phyloP scores from a whole-genome alignment of 495 filamentous ascomycete species.

The Thermothielavioides terrestris region DNA sequence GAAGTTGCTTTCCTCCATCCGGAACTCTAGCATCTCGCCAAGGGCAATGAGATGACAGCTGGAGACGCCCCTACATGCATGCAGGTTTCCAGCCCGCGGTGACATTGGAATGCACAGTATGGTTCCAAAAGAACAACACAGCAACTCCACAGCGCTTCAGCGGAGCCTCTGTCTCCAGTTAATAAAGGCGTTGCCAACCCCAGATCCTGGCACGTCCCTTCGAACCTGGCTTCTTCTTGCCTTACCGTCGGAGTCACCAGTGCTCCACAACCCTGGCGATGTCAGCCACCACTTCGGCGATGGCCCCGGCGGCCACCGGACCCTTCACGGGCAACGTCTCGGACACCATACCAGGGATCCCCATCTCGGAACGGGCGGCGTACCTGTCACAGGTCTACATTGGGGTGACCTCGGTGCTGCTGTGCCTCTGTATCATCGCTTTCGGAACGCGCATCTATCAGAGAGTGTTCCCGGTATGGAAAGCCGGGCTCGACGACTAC shows the following conservation, averaged over 20 bases:
- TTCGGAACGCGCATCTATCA: slow-evolving; percentile 20
- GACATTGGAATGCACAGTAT: too few relatives aligned
- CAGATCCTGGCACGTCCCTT: neutral
- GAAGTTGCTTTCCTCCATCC: neutral
- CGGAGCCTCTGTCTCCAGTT: neutral
- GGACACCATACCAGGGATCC: neutral
- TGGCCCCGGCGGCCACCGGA: neutral
- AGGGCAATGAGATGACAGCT: neutral
- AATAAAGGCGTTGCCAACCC: neutral
- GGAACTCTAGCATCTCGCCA: neutral
- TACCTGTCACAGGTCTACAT: slow-evolving; percentile 15
- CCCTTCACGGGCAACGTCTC: neutral
- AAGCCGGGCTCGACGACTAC: slow-evolving; percentile 21
- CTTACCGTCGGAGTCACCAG: neutral
- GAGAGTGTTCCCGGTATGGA: slow-evolving; percentile 19
- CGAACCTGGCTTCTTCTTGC: neutral
- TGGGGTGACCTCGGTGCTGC: slow-evolving; percentile 10
- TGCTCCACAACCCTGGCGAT: neutral
- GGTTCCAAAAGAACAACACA: neutral
- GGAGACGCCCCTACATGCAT: neutral
- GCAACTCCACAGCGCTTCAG: neutral
- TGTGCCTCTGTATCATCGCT: slow-evolving; percentile 12
- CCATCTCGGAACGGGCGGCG: slow-evolving; percentile 10
- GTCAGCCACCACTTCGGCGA: neutral
- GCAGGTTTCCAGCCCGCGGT: neutral